These are phyloP conservation scores for Suillus ampliporus DNA, from an alignment of 768 basidiomycete species.

Conservation along the genomic window DNA sequence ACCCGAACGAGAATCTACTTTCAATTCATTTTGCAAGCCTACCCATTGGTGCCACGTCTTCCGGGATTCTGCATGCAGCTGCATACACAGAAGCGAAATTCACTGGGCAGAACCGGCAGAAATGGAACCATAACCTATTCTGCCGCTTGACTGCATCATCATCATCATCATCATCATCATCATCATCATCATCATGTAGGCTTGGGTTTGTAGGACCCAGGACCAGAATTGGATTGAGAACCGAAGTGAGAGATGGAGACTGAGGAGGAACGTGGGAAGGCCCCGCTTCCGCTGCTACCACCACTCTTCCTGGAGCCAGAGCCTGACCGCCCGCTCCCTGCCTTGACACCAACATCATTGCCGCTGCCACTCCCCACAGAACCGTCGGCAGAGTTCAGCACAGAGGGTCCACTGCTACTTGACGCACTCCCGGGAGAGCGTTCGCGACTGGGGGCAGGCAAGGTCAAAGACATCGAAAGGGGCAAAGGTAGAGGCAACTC, in stretches of 20 bases:
- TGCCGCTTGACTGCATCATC: no score
- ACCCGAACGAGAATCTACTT: no score
- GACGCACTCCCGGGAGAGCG: constrained; percentile 32
- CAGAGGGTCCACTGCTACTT: constrained; percentile 31
- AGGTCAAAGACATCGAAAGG: constrained; percentile 13
- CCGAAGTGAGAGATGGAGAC: constrained; percentile 23
- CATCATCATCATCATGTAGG: no score
- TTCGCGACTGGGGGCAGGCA: constrained; percentile 20
- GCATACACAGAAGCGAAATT: no score
- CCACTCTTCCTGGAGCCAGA: constrained; percentile 14
- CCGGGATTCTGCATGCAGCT: no score
- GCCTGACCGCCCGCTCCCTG: constrained; percentile 10
- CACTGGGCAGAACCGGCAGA: no score
- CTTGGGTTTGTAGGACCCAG: no score
- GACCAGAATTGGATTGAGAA: constrained; percentile 19
- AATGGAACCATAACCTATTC: no score
- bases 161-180: no score
- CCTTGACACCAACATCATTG: constrained; percentile 14
- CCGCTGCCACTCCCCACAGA: constrained; percentile 23
- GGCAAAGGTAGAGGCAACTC: constrained; percentile 10
- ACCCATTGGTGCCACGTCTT: no score
- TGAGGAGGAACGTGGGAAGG: constrained; percentile 18
- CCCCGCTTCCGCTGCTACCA: constrained; percentile 17
- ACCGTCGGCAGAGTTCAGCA: constrained; percentile 29
- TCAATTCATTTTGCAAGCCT: no score